Evolutionary conservation across 805 yeast genomes (phyloP).

Genomic region (Candida endomychidarum): DNA sequence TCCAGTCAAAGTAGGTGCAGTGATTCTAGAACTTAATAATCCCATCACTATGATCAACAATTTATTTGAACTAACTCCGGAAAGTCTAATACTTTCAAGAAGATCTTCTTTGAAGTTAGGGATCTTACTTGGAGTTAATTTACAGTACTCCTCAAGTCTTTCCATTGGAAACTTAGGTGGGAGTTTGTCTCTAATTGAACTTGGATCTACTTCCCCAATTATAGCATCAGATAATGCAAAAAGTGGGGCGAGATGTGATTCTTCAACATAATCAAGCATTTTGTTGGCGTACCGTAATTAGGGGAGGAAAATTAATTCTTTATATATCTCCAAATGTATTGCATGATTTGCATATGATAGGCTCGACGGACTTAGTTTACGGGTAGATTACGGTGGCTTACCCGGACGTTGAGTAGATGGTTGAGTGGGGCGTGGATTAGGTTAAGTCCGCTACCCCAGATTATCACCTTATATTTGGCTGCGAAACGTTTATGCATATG

Average conservation of each 20-base stretch:
- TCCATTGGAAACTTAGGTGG: slow-evolving; percentile 26
- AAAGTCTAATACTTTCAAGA: slow-evolving; percentile 14
- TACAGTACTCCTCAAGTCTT: slow-evolving; percentile 30
- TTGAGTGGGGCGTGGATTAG: not conserved
- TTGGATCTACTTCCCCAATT: slow-evolving; percentile 32
- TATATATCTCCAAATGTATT: not conserved
- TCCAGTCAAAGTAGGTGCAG: slow-evolving; percentile 34
- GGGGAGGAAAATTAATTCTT: not conserved
- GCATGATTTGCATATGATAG: slow-evolving; percentile 6
- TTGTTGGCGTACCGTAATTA: not conserved
- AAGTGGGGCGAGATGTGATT: slow-evolving; percentile 28
- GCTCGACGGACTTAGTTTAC: no score
- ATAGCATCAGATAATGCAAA: slow-evolving; percentile 34
- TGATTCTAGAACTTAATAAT: slow-evolving; percentile 29
- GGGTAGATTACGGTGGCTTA: not conserved
- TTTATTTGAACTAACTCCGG: slow-evolving; percentile 19
- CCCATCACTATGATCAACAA: slow-evolving; percentile 25
- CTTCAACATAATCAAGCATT: slow-evolving; percentile 6
- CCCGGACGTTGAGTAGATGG: not conserved
- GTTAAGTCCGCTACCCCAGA: not conserved
- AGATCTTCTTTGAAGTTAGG: slow-evolving; percentile 26
- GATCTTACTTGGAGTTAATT: slow-evolving; percentile 28
- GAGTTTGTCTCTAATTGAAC: slow-evolving; percentile 24
- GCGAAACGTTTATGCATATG: no score
- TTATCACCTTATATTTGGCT: no score